phyloP scores from a whole-genome alignment of 2,329 filamentous ascomycete genomes.

The Fusarium lyarnte region DNA sequence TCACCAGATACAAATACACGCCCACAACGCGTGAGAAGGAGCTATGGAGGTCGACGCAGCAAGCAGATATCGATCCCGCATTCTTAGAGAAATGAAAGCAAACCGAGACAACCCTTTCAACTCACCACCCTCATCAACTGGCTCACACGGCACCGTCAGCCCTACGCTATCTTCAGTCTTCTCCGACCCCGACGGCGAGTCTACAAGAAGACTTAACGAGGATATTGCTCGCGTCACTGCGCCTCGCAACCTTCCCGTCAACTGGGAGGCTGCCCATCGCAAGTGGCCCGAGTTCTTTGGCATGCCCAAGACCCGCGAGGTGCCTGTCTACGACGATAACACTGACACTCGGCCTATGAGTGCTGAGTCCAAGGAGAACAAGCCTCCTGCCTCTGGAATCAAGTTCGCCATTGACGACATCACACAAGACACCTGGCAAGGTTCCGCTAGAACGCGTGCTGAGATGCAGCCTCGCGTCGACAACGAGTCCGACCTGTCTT shows the following conservation, averaged over 20 bases:
- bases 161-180: constrained; percentile 64
- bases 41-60: constrained; percentile 55
- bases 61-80: constrained; percentile 58
- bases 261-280: constrained; percentile 58
- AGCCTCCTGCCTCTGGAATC: constrained; percentile 48
- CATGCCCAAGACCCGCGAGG: constrained; percentile 49
- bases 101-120: constrained; percentile 66
- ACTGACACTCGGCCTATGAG: constrained; percentile 51
- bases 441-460: constrained; percentile 54
- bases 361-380: constrained; percentile 57
- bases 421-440: constrained; percentile 53
- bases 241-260: constrained; percentile 52
- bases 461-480: constrained; percentile 66
- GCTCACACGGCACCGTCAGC: constrained; percentile 66
- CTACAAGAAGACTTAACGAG: constrained; percentile 61
- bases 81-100: constrained; percentile 62
- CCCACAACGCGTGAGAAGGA: constrained; percentile 40
- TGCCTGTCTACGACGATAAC: constrained; percentile 45
- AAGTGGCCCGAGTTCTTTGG: constrained; percentile 64
- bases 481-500: constrained; percentile 61
- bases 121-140: constrained; percentile 67
- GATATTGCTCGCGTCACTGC: constrained; percentile 57
- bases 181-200: constrained; percentile 63
- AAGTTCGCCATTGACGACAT: constrained; percentile 55
- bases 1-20: constrained; percentile 27